Base-by-base conservation (phyloP, 2,329 filamentous ascomycete genomes). In the Paraphaeosphaeria sporulosa region DNA sequence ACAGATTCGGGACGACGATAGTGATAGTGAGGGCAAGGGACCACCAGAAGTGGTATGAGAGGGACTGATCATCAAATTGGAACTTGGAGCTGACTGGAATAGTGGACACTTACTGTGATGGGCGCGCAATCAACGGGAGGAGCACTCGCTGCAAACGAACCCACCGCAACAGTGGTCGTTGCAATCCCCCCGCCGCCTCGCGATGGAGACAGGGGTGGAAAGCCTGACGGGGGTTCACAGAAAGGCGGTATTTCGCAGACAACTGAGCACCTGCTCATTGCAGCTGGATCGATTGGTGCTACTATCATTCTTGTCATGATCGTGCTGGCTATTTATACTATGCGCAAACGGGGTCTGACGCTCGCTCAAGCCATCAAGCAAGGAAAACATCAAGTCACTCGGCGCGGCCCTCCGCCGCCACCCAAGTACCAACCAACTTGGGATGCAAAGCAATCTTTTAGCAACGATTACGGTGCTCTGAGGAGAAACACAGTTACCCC, bases 281-380 rank as follows among this genome's bases (percentile, higher is more conserved):
- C 77, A 55, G 76, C 76, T 58, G 77, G 76, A 9, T 78, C 77
- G n/a, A 78, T 79, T 58, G 76, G 76, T 61, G 75, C 73, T 25
- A 79, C 77, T 10, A 76, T 79, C 44, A 69, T 79, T 34, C 63
- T 79, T 19, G 71, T 77, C 52, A 74, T 78, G 69, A 55, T 77
- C 27, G 57, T 78, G 7, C 63, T 77, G 51, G 74, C 71, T 27
- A 61, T 79, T 15, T 74, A 78, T 54, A 76, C 72, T 0, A 76
- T 78, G 75, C 72, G 76, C 43, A 77, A 75, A 60, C 74, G 75
- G 25, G 73, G 74, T n/a, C 53, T 78, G 30, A 68, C 72, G n/a
- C 63, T 78, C 40, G 55, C 50, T 19, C 70, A 76, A 59, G 65
- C 72, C 13, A 34, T 76, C 25, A 65, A 64, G 42, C 70, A 67